Evolutionary conservation across 1,284 basidiomycete genomes (phyloP).

Genomic region (Phellopilus nigrolimitatus): DNA sequence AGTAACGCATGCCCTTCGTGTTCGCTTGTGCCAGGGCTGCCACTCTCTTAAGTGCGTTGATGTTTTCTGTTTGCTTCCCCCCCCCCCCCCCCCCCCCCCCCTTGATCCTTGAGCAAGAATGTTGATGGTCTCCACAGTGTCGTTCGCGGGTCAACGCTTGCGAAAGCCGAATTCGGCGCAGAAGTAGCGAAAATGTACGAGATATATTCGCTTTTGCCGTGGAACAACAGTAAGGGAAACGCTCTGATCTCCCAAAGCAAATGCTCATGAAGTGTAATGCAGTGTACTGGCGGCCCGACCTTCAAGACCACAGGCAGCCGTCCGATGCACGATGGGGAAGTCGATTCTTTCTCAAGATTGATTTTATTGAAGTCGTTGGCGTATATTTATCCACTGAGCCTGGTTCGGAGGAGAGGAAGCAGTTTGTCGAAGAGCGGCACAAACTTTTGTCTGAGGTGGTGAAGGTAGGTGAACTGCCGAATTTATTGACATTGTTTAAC

Average conservation of each 20-base stretch:
- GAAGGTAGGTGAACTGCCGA: no score
- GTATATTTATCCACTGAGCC: not conserved
- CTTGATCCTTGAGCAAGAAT: no score
- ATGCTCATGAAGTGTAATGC: not conserved
- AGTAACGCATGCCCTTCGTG: not conserved
- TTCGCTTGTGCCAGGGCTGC: not conserved
- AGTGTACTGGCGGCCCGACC: no score
- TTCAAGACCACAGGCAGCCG: not conserved
- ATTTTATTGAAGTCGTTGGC: not conserved
- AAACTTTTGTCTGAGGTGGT: no score
- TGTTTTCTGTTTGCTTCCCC: not conserved
- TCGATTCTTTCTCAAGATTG: not conserved
- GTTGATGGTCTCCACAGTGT: not conserved
- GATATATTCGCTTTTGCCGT: not conserved
- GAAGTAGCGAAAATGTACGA: not conserved
- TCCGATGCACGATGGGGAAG: not conserved
- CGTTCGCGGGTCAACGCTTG: not conserved
- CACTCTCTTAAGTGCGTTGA: not conserved
- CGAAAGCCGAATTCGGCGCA: no score
- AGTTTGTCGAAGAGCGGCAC: not conserved
- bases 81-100: no score
- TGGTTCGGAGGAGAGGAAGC: not conserved
- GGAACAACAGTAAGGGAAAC: not conserved
- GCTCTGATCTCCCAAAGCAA: not conserved
- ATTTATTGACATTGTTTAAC: no score